A percentile compares a stretch with the other conserved stretches of the same genome.
Evolutionary conservation across 192 early-diverging fungal species (phyloP).

Genomic region (Linnemannia schmuckeri): DNA sequence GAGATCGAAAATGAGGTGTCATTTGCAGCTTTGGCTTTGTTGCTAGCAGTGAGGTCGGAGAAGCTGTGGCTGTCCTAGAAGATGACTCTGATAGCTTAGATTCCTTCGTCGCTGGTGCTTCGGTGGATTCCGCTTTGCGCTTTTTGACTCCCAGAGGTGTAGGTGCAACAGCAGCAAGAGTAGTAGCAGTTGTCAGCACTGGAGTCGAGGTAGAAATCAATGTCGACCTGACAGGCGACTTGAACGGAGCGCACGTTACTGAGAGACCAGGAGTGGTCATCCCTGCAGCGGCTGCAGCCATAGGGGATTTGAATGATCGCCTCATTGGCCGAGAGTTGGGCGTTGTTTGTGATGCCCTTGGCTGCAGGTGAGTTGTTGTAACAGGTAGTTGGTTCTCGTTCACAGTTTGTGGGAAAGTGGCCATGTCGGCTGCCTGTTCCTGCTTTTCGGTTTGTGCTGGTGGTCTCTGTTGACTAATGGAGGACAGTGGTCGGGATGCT

Average conservation of each 20-base stretch:
- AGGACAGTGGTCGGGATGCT: neutral
- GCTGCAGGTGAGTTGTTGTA: neutral
- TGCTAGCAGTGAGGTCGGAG: neutral
- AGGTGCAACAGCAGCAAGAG: neutral
- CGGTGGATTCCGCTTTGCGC: neutral
- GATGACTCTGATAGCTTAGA: neutral
- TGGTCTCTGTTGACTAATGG: neutral
- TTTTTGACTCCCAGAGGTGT: neutral
- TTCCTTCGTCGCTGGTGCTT: neutral
- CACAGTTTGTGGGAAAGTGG: neutral
- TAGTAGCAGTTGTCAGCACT: neutral
- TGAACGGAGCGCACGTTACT: neutral
- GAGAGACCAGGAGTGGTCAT: neutral
- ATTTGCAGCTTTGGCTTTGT: neutral
- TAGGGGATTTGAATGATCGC: constrained; percentile 21
- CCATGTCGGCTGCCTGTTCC: neutral
- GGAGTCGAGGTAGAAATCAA: neutral
- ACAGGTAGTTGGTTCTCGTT: neutral
- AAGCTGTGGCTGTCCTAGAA: neutral
- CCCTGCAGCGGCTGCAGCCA: neutral
- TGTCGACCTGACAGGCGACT: neutral
- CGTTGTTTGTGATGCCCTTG: neutral
- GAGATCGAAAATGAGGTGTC: neutral
- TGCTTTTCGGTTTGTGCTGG: neutral
- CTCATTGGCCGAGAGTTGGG: neutral